These are phyloP conservation scores for Ciborinia camelliae DNA, from an alignment of 2,329 filamentous ascomycete genomes.

Conservation along the genomic window DNA sequence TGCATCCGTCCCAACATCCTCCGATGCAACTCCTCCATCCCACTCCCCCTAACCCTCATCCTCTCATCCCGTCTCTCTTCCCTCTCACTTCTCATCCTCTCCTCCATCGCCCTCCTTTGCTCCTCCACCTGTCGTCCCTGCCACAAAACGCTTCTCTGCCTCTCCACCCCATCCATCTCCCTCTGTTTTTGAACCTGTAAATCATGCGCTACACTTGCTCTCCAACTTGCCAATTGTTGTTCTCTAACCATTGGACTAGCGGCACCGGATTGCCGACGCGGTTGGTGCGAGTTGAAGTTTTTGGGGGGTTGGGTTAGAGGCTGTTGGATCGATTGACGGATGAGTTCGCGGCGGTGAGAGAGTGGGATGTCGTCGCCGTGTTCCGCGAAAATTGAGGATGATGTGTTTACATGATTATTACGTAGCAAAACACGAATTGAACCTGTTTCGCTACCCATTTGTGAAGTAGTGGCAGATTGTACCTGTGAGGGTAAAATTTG, in stretches of 20 bases:
- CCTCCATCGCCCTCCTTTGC: conserved; percentile 55
- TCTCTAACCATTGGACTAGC: conserved; percentile 49
- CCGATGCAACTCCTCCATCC: conserved; percentile 72
- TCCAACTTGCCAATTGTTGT: conserved; percentile 62
- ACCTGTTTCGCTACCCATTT: conserved; percentile 42
- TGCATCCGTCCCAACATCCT: conserved; percentile 57
- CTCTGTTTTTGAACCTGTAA: conserved; percentile 43
- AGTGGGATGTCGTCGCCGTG: conserved; percentile 66
- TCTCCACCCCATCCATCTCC: conserved; percentile 45
- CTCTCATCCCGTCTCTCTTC: conserved; percentile 67
- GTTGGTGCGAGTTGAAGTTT: conserved; percentile 54
- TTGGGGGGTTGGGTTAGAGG: conserved; percentile 27
- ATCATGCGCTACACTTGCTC: conserved; percentile 62
- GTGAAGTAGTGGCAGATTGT: background rate
- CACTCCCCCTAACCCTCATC: conserved; percentile 70
- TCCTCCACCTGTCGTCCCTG: conserved; percentile 55
- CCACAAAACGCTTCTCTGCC: conserved; percentile 54
- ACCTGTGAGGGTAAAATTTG: conserved; percentile 22
- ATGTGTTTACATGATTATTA: background rate
- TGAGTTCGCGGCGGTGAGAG: conserved; percentile 61
- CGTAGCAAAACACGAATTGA: conserved; percentile 37
- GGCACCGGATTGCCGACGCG: conserved; percentile 46
- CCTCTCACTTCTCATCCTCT: conserved; percentile 53
- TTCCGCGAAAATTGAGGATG: conserved; percentile 40
- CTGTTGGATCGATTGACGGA: conserved; percentile 42